Evolutionary conservation across 2,329 filamentous ascomycete genomes (phyloP), one percentile per base, ranked within the genome.

Genomic region (Colletotrichum sansevieriae): DNA sequence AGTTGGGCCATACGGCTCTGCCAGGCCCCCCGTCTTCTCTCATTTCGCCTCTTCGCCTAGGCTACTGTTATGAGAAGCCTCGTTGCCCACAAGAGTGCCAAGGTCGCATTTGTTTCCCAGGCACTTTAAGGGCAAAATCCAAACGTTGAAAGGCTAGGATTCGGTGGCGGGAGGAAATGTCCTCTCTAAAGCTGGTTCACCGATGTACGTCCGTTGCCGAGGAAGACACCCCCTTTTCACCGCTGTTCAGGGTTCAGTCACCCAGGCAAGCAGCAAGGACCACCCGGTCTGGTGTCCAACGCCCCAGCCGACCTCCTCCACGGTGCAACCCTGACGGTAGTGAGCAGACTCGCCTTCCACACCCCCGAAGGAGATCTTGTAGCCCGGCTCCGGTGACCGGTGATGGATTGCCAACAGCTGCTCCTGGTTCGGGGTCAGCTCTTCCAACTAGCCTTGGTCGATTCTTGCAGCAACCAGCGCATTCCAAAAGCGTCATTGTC

Each of bases 281-380:
- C 18, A 35, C 61, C 60, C 54, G 18, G 29, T 37, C 51, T 47
- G 41, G 47, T 56, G 29, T 54, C 37, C 29, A 37, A 25, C 51
- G 51, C 65, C 39, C 39, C 55, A 49, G 55, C 46, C 41, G 41
- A 33, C 44, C 52, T 44, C 25, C 55, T 68, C n/a, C 61, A 68
- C 61, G 60, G 62, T 65, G 62, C 62, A 60, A 68, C 65, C 65
- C 62, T 65, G 55, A 68, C 65, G 65, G 65, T 68, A 41, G 49
- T 56, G 39, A 35, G 47, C 35, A 43, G 65, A 41, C 47, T 65
- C 22, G 25, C 59, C 20, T 49, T 15, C 25, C 25, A 29, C 25
- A 10, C 49, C 47, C 54, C 33, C 41, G 47, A 68, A 20, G 15
- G 47, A 47, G 39, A 47, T n/a, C 29, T 15, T 13, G 10, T 44